A percentile compares a stretch with the other conserved stretches of the same genome.
These are phyloP conservation scores for Cryoendolithus antarcticus DNA, from an alignment of 2,329 filamentous ascomycete species.

Conservation along the genomic window DNA sequence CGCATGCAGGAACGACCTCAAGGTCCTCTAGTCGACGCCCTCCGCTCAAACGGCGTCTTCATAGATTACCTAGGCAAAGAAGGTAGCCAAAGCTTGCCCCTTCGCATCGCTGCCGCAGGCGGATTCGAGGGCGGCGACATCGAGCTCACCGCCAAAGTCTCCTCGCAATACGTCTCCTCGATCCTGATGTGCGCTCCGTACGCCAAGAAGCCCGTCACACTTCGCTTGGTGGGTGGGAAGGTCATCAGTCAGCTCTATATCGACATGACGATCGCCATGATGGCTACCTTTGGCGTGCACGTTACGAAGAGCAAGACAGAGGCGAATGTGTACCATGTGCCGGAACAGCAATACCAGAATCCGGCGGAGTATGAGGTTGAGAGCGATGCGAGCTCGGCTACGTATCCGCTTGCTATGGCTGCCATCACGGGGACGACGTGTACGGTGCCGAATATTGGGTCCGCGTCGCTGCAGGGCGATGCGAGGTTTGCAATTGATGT, in stretches of 20 bases:
- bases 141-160: constrained; percentile 85
- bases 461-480: constrained; percentile 83
- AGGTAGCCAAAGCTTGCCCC: constrained; percentile 70
- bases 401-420: constrained; percentile 85
- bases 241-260: constrained; percentile 96
- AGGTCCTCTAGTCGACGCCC: constrained; percentile 79
- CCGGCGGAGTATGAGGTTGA: constrained; percentile 81
- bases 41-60: constrained; percentile 73
- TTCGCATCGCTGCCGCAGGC: constrained; percentile 68
- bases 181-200: constrained; percentile 95
- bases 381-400: constrained; percentile 95
- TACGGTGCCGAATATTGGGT: constrained; percentile 92
- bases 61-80: constrained; percentile 77
- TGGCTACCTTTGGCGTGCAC: constrained; percentile 76
- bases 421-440: constrained; percentile 93
- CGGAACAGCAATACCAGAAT: constrained; percentile 70
- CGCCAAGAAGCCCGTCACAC: constrained; percentile 81
- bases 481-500: constrained; percentile 88
- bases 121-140: constrained; percentile 81
- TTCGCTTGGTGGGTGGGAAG: constrained; percentile 87
- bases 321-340: constrained; percentile 86
- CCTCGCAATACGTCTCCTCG: constrained; percentile 95
- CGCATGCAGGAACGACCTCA: constrained; percentile 96
- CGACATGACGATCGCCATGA: constrained; percentile 98
- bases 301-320: constrained; percentile 68